Conservation (phyloP, 208 protist species). For the Trichomonas tenax region DNA sequence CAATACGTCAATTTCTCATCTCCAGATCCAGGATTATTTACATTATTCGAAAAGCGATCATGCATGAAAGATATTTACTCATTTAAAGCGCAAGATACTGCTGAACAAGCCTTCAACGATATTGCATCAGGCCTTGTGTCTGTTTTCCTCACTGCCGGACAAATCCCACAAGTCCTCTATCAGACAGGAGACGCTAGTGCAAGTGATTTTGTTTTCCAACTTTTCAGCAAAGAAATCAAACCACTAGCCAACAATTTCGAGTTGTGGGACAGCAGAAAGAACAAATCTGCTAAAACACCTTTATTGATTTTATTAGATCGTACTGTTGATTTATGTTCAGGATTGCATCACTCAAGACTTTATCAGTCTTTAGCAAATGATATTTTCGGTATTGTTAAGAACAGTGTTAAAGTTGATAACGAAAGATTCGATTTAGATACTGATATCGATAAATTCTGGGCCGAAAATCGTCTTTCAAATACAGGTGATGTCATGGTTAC, state of each 20-base stretch:
- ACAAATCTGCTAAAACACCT: not conserved
- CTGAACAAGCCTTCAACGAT: not conserved
- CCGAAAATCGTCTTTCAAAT: not conserved
- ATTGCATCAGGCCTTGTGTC: not conserved
- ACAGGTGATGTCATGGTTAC: not conserved
- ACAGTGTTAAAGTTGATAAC: not conserved
- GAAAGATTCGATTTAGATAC: not conserved
- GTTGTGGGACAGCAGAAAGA: not conserved
- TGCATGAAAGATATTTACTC: not conserved
- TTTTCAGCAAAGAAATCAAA: not conserved
- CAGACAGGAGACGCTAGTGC: not conserved
- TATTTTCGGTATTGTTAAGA: not conserved
- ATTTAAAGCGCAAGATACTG: not conserved
- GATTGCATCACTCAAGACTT: not conserved
- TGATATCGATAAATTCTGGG: not conserved
- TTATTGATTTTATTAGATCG: not conserved
- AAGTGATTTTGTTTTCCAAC: not conserved
- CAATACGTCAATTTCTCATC: slow-evolving; percentile 10
- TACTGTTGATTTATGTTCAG: not conserved
- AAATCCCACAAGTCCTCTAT: not conserved
- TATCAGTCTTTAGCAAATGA: not conserved
- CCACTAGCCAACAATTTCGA: not conserved
- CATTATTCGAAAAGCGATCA: not conserved
- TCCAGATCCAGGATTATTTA: not conserved
- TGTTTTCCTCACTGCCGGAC: not conserved